Base-by-base conservation (phyloP, 495 filamentous ascomycete genomes). In the Staphylotrichum tortipilum region DNA sequence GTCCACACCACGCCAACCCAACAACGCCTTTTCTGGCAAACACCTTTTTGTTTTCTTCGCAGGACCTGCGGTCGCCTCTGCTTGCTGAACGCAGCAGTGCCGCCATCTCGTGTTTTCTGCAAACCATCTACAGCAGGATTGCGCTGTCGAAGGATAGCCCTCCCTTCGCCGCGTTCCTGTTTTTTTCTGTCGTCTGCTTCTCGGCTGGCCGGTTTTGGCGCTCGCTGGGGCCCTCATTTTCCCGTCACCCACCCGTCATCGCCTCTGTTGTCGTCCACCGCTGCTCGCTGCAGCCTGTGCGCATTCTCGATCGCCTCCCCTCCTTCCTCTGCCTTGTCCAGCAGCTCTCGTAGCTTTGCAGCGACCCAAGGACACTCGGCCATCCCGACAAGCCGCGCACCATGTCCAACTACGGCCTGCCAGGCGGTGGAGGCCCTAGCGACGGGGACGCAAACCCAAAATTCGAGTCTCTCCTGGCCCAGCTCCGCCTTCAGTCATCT, bases 401-500 rank as follows among this genome's bases (percentile, higher is more conserved):
- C 60, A 74, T 74, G 71, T 66, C 71, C 54, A 63, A 57, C 66
- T 72, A 71, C 59, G 64, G 63, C 58, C 56, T 68, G 64, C 60
- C 61, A 18, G 61, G 68, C 59, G 64, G 63, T 47, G 51, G 55
- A 34, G 52, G 43, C 38, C 45, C 63, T 17, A 51, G 40, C 47
- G 65, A 66, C n/a, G 15, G 50, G 7, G 61, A 62, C 19, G 35
- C 49, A 4, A 57, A 57, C 38, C 47, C 54, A 38, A 55, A 57
- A 18, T 49, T 64, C n/a, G 53, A 66, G 43, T 62, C 63, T 23
- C 63, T 68, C 12, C 60, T 68, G 15, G 65, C 63, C 28, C 65
- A 68, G 57, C 59, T 68, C 14, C 65, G 63, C 15, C 55, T 56
- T 31, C 63, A 64, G 50, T 66, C 65, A 4, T 63, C 62, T 10